These are phyloP conservation scores for Colletotrichum theobromicola DNA, from an alignment of 2,329 filamentous ascomycete species.

Conservation along the genomic window DNA sequence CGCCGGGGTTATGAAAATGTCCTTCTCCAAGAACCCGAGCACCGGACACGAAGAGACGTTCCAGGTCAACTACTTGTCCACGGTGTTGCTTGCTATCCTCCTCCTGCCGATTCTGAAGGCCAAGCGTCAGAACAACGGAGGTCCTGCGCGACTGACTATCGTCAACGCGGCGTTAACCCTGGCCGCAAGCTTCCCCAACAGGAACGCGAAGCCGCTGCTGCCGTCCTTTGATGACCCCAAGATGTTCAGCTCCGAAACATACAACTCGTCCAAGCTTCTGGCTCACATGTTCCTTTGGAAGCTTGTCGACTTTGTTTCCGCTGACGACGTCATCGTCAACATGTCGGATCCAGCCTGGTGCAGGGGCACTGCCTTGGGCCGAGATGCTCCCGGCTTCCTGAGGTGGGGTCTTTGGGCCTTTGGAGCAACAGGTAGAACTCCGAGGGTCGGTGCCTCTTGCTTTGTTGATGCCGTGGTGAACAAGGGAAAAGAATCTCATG, in stretches of 20 bases:
- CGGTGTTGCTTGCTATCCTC: slow-evolving; percentile 34
- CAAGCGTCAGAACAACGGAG: slow-evolving; percentile 2
- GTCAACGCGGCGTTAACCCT: slow-evolving; percentile 31
- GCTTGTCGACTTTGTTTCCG: slow-evolving; percentile 38
- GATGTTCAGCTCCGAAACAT: slow-evolving; percentile 26
- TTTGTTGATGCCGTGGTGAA: background rate
- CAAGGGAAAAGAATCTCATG: background rate
- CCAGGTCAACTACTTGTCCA: slow-evolving; percentile 46
- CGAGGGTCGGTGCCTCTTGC: slow-evolving; percentile 40
- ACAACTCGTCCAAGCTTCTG: slow-evolving; percentile 33
- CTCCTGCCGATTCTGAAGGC: slow-evolving; percentile 37
- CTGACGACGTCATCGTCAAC: slow-evolving; percentile 49
- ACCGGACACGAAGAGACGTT: slow-evolving; percentile 44
- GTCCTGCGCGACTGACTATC: slow-evolving; percentile 24
- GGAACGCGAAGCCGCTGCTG: slow-evolving; percentile 20
- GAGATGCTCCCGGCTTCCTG: slow-evolving; percentile 26
- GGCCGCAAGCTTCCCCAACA: background rate
- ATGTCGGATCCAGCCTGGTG: slow-evolving; percentile 51
- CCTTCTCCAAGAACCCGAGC: slow-evolving; percentile 25
- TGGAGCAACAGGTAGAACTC: slow-evolving; percentile 26
- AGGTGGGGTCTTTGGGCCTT: background rate
- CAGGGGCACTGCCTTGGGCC: slow-evolving; percentile 44
- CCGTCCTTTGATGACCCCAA: slow-evolving; percentile 33
- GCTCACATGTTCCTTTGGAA: slow-evolving; percentile 38
- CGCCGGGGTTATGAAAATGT: slow-evolving; percentile 39